phyloP scores from a whole-genome alignment of 768 basidiomycete species.

The Leccinum uliginosum region DNA sequence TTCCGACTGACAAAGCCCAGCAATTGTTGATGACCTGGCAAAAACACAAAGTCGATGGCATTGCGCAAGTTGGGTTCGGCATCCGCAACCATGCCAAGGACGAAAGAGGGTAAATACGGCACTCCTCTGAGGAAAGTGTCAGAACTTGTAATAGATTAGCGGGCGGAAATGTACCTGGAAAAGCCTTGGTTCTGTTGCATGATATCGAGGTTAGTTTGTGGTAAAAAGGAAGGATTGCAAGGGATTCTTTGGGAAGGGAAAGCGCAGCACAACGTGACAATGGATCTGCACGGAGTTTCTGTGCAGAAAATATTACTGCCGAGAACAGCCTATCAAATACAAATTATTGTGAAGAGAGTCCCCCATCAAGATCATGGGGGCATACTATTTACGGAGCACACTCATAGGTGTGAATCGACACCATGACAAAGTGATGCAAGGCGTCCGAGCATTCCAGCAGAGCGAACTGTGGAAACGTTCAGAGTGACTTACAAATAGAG shows the following conservation, averaged over 20 bases:
- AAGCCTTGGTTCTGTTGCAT: slow-evolving; percentile 67
- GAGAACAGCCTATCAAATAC: slow-evolving; percentile 50
- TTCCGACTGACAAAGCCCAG: slow-evolving; percentile 78
- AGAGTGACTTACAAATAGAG: slow-evolving; percentile 4
- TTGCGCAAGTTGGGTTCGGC: slow-evolving; percentile 80
- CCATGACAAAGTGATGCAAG: slow-evolving; percentile 79
- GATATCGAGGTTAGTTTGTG: slow-evolving; percentile 73
- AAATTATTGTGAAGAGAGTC: slow-evolving; percentile 2
- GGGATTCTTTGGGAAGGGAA: slow-evolving; percentile 79
- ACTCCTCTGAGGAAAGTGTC: slow-evolving; percentile 53
- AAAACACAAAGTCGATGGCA: slow-evolving; percentile 82
- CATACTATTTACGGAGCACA: slow-evolving; percentile 82
- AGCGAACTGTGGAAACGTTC: slow-evolving; percentile 60
- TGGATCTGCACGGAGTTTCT: slow-evolving; percentile 78
- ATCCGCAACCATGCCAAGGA: slow-evolving; percentile 70
- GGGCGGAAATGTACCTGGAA: slow-evolving; percentile 40
- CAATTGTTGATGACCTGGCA: slow-evolving; percentile 95
- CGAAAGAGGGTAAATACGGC: slow-evolving; percentile 92
- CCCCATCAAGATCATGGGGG: neutral
- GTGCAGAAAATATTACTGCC: slow-evolving; percentile 59
- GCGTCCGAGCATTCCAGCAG: slow-evolving; percentile 90
- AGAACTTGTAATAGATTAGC: neutral
- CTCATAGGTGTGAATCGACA: slow-evolving; percentile 97
- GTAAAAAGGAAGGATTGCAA: slow-evolving; percentile 90
- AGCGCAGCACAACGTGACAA: slow-evolving; percentile 83